Percentiles rank a stretch among this genome's conserved stretches.
Conservation (phyloP, 2,329 filamentous ascomycete species). For the Ascochyta lentis region DNA sequence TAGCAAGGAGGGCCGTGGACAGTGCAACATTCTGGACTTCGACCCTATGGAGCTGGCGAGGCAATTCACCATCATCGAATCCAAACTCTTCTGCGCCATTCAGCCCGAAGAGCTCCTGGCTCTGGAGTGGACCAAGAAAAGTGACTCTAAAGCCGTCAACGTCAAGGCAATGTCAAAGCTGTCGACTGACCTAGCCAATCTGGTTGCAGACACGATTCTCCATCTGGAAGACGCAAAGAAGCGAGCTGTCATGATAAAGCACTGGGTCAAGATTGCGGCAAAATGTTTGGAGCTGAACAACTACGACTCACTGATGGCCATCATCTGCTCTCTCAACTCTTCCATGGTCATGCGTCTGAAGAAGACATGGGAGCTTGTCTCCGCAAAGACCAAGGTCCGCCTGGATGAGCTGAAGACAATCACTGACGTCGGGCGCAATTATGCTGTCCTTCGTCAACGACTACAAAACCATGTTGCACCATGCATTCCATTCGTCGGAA, state of each 20-base stretch:
- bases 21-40: constrained; percentile 83
- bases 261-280: constrained; percentile 95
- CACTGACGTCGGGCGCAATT: constrained; percentile 89
- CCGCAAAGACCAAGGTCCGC: constrained; percentile 79
- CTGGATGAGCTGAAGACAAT: constrained; percentile 82
- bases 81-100: constrained; percentile 88
- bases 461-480: constrained; percentile 87
- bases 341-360: constrained; percentile 88
- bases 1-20: constrained; percentile 75
- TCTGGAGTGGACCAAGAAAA: constrained; percentile 92
- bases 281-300: constrained; percentile 90
- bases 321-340: constrained; percentile 91
- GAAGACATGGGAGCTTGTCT: constrained; percentile 90
- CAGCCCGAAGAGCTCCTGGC: constrained; percentile 89
- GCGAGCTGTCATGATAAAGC: constrained; percentile 87
- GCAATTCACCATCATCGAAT: constrained; percentile 91
- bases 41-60: constrained; percentile 89
- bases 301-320: constrained; percentile 96
- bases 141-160: constrained; percentile 78
- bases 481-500: constrained; percentile 93
- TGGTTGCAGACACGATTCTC: constrained; percentile 92
- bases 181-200: constrained; percentile 88
- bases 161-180: constrained; percentile 93
- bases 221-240: constrained; percentile 91
- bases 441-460: constrained; percentile 81